Percentiles rank a stretch among this genome's conserved stretches.
Conservation (phyloP, 768 basidiomycete species). For the Suillus bovinus region DNA sequence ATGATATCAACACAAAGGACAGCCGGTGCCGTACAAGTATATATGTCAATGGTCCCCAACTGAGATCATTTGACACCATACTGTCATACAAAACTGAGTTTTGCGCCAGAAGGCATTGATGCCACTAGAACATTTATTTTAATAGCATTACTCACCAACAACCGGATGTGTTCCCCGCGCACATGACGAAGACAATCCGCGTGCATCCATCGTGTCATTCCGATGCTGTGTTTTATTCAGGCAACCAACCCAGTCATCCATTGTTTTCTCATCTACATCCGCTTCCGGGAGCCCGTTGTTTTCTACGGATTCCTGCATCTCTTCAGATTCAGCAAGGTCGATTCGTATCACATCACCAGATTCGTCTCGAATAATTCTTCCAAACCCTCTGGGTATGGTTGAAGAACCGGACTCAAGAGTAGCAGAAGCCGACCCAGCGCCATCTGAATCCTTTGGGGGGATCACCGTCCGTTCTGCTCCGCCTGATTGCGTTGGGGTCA, state of each 20-base stretch:
- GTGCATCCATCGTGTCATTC: background rate
- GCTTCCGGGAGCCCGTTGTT: constrained; percentile 19
- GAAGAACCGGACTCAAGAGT: constrained; percentile 12
- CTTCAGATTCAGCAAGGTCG: constrained; percentile 58
- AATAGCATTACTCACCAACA: background rate
- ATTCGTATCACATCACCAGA: constrained; percentile 73
- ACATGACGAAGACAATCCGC: background rate
- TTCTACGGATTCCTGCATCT: constrained; percentile 10
- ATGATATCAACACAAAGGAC: background rate
- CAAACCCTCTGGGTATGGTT: constrained; percentile 62
- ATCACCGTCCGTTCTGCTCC: constrained; percentile 52
- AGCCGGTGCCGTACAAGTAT: constrained; percentile 1
- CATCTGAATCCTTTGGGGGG: background rate
- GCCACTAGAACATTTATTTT: constrained; percentile 5
- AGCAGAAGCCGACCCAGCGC: background rate
- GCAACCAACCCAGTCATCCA: constrained; percentile 39
- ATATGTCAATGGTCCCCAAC: background rate
- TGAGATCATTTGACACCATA: constrained; percentile 4
- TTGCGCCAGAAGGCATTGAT: background rate
- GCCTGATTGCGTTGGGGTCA: constrained; percentile 69
- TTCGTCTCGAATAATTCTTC: constrained; percentile 80
- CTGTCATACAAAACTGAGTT: background rate
- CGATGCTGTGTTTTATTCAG: background rate
- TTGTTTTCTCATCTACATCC: constrained; percentile 32
- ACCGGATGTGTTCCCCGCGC: background rate